These are phyloP conservation scores for Fusarium multiceps DNA, from an alignment of 2,329 filamentous ascomycete species.

Conservation along the genomic window DNA sequence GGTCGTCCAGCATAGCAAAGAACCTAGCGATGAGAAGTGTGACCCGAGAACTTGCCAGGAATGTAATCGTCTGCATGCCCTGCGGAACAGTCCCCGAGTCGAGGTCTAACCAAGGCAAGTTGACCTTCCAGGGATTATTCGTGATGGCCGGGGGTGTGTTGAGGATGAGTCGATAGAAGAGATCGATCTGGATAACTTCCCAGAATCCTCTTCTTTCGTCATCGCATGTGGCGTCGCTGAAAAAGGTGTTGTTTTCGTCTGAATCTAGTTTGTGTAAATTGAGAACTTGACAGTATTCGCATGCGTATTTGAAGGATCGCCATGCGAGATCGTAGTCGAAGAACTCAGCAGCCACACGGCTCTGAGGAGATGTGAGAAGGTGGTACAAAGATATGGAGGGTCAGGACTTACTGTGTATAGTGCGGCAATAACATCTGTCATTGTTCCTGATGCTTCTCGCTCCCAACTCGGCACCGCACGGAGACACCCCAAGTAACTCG, in stretches of 20 bases:
- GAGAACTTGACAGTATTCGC: conserved; percentile 47
- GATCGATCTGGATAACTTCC: conserved; percentile 50
- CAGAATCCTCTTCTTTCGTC: conserved; percentile 48
- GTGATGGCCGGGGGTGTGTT: conserved; percentile 47
- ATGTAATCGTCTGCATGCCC: conserved; percentile 42
- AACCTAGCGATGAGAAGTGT: conserved; percentile 48
- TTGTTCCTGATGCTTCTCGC: conserved; percentile 47
- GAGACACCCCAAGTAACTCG: conserved; percentile 46
- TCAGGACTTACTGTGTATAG: conserved; percentile 41
- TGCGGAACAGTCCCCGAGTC: conserved; percentile 34
- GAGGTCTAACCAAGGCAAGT: conserved; percentile 48
- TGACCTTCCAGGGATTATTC: conserved; percentile 48
- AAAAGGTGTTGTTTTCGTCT: conserved; percentile 26
- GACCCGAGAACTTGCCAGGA: conserved; percentile 46
- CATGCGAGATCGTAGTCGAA: conserved; percentile 51
- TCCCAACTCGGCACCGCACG: conserved; percentile 48
- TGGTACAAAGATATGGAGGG: rapidly evolving
- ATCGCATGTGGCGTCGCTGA: conserved; percentile 28
- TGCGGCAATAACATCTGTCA: conserved; percentile 48
- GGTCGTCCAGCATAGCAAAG: conserved; percentile 46
- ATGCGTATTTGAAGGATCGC: conserved; percentile 47
- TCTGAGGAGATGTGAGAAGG: conserved; percentile 31
- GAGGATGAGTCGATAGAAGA: conserved; percentile 48
- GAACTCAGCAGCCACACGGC: conserved; percentile 46
- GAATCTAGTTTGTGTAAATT: conserved; percentile 49